Evolutionary conservation across 192 early-diverging fungal genomes (phyloP).

Genomic region (Backusella tarrabulga): DNA sequence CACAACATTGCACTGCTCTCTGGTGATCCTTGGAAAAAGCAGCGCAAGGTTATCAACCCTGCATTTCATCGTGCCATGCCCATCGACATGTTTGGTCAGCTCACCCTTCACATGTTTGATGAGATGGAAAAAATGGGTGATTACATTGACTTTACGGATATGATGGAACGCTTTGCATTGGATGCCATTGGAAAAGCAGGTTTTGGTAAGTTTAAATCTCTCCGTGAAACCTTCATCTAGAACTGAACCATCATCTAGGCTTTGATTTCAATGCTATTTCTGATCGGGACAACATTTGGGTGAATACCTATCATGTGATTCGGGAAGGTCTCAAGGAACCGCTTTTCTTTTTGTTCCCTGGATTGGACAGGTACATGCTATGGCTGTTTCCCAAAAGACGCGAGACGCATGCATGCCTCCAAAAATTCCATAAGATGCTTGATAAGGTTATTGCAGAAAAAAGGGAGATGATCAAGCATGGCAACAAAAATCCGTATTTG

Average conservation of each 20-base stretch:
- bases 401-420: neutral
- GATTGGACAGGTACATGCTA: constrained; percentile 38
- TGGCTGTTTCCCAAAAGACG: constrained; percentile 14
- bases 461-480: neutral
- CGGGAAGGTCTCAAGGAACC: constrained; percentile 45
- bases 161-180: constrained; percentile 25
- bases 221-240: neutral
- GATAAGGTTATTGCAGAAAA: constrained; percentile 17
- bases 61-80: constrained; percentile 34
- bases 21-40: constrained; percentile 8
- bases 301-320: constrained; percentile 47
- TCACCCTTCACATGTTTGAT: constrained; percentile 20
- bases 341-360: constrained; percentile 52
- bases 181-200: constrained; percentile 34
- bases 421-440: constrained; percentile 8
- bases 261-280: constrained; percentile 53
- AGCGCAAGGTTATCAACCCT: constrained; percentile 20
- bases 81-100: constrained; percentile 15
- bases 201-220: constrained; percentile 21
- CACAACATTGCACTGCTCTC: neutral
- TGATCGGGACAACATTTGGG: constrained; percentile 41
- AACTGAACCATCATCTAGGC: neutral
- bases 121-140: constrained; percentile 2
- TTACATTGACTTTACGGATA: constrained; percentile 9
- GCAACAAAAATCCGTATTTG: neutral